Evolutionary conservation across 148 eudicot genomes (phyloP), one percentile per base, ranked within the genome.

Genomic region (Heliamphora exappendiculata): DNA sequence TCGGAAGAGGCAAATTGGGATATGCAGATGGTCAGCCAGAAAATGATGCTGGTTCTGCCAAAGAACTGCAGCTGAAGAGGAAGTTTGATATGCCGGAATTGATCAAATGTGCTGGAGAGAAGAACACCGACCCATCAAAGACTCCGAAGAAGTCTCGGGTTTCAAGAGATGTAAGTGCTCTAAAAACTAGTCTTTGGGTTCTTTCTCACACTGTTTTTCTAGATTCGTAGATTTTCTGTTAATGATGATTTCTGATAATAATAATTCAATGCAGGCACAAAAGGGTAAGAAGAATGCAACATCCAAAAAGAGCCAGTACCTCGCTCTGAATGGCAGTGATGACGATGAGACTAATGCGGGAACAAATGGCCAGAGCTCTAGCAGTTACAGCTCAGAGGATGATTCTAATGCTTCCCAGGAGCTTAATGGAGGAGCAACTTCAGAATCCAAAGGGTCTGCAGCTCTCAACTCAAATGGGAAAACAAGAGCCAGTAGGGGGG

Each of bases 401-500:
- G 91, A 86, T 26, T 75, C 86, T 17, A 83, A 82, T 81, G 78
- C 39, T 22, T 87, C 82, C 62, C 85, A 80, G 22, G 90, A 82
- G 63, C 59, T 41, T 5, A 86, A 24, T 75, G 77, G 75, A 22
- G 85, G 68, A 44, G 78, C 66, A 2, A 50, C 47, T 22, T 74
- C 79, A 58, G 73, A 84, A 74, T 77, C 89, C 2, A 88, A 78
- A 76, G 83, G 81, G 47, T 54, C 76, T 10, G 11, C 81, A 11
- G 64, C 67, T 69, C 63, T 74, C 17, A 81, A 77, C 22, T 73
- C 24, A 47, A 86, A 60, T 65, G 91, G 90, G 11, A 92, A 89
- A 75, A 73, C 88, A 22, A 72, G 89, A 74, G 91, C 91, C 37
- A 87, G 78, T 69, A 76, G 91, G 75, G 97, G 96, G 0, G 83